phyloP scores from a whole-genome alignment of 805 yeast species.

The Ogataea pignaliae region DNA sequence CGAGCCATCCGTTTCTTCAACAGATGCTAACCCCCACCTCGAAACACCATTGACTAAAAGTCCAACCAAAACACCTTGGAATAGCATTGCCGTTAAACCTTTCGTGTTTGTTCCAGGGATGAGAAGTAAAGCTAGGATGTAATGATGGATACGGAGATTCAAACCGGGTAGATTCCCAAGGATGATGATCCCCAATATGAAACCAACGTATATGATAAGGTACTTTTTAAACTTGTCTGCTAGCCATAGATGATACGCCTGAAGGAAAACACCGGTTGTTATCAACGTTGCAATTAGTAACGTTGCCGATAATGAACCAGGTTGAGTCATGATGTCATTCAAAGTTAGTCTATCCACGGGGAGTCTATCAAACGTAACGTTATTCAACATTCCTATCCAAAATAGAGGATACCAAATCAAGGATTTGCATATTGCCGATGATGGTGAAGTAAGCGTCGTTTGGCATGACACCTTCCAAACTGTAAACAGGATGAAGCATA shows the following conservation, averaged over 20 bases:
- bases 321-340: slow-evolving; percentile 64
- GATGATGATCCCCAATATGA: slow-evolving; percentile 39
- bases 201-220: slow-evolving; percentile 45
- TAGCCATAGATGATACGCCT: slow-evolving; percentile 76
- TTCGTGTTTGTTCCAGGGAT: slow-evolving; percentile 81
- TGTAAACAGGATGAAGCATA: slow-evolving; percentile 64
- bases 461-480: slow-evolving; percentile 57
- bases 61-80: slow-evolving; percentile 84
- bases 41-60: slow-evolving; percentile 79
- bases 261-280: slow-evolving; percentile 55
- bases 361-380: slow-evolving; percentile 80
- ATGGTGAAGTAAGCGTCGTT: slow-evolving; percentile 38
- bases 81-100: slow-evolving; percentile 63
- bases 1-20: slow-evolving; percentile 69
- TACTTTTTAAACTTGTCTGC: slow-evolving; percentile 65
- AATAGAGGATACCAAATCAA: slow-evolving; percentile 73
- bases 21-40: slow-evolving; percentile 91
- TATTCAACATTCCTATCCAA: slow-evolving; percentile 83
- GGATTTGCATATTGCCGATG: slow-evolving; percentile 40
- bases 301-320: slow-evolving; percentile 72
- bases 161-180: slow-evolving; percentile 58
- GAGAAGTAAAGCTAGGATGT: slow-evolving; percentile 67
- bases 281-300: slow-evolving; percentile 44
- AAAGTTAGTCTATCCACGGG: slow-evolving; percentile 83
- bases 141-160: slow-evolving; percentile 75